Evolutionary conservation across 2,329 filamentous ascomycete genomes (phyloP), one percentile per base, ranked within the genome.

Genomic region (Nothopassalora personata): DNA sequence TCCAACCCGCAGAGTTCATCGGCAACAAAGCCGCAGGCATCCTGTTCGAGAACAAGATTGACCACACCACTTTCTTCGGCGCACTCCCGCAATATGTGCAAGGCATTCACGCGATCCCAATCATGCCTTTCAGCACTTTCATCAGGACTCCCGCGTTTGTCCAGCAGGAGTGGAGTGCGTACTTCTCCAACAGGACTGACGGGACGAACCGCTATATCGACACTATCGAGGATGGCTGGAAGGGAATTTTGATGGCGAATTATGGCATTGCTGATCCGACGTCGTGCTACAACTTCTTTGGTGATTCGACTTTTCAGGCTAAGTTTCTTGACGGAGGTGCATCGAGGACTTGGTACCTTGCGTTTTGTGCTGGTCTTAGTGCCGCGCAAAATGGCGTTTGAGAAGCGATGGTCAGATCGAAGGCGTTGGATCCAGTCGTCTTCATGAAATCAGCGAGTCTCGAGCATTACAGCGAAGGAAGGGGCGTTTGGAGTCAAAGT

Each of bases 21-120:
- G 83, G 79, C 46, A 97, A 97, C 79, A 91, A 89, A 74, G 79
- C 83, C 6, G 79, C 81, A 1, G 83, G 83, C 15, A 85, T 86
- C 2, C 52, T 72, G 8, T 97, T 97, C 69, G 93, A 97, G 76
- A 97, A 97, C 79, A 97, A 97, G 76, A 83, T 91, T 56, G 90
- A 97, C 72, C 91, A 97, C 74, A 88, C 89, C 3, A 97, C 93
- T 0, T 97, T 91, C 76, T 97, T 97, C 69, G 90, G 90, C 49
- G 73, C 60, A 23, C 66, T 68, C 28, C 63, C 68, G 19, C 72
- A 75, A 54, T 72, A 67, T 54, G 64, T 68, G 48, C 77, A 84
- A 68, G 88, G 89, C 59, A 92, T 93, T 66, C 89, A 94, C 76
- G 93, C 94, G 89, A 80, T 93, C 31, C 90, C 90, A 0, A 76